phyloP scores from a whole-genome alignment of 1,284 basidiomycete genomes.

The Trichosporon asahii region DNA sequence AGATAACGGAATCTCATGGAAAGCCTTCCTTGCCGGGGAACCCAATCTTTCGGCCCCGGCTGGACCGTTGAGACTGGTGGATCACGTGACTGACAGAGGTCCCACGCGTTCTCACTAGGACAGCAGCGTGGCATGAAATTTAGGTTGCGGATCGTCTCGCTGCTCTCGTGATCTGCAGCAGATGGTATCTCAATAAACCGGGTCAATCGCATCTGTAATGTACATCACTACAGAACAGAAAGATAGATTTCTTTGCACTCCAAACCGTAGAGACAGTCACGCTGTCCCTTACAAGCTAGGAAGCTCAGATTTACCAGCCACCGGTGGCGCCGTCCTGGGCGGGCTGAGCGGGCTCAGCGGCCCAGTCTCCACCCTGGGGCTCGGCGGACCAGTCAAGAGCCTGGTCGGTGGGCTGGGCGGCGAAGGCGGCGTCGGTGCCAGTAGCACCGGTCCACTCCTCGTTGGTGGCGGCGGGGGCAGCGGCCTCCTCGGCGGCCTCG shows the following conservation, averaged over 20 bases:
- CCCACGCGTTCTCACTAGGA: too few species aligned
- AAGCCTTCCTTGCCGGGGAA: neutral
- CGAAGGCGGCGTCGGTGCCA: conserved; percentile 69
- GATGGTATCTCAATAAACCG: conserved; percentile 16
- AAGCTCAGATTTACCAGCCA: conserved; percentile 33
- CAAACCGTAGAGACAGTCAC: conserved; percentile 7
- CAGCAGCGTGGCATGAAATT: neutral
- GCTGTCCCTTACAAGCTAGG: neutral
- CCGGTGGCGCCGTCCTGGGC: conserved; percentile 30
- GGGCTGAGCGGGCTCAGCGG: conserved; percentile 38
- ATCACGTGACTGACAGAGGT: neutral
- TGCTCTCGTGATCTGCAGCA: neutral
- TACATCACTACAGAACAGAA: conserved; percentile 15
- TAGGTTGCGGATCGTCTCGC: too few species aligned
- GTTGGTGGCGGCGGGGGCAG: conserved; percentile 52
- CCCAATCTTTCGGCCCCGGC: neutral
- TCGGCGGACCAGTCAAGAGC: conserved; percentile 85
- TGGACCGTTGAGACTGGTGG: neutral
- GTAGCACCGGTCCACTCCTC: conserved; percentile 75
- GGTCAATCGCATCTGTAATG: conserved; percentile 21
- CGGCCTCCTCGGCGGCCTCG: conserved; percentile 59
- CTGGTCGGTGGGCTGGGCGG: conserved; percentile 70
- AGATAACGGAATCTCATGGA: neutral
- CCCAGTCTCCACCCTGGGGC: conserved; percentile 49
- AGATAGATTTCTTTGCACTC: neutral